These are phyloP conservation scores for Breynia disticha DNA, from an alignment of 441 rosid genomes.

Conservation along the genomic window DNA sequence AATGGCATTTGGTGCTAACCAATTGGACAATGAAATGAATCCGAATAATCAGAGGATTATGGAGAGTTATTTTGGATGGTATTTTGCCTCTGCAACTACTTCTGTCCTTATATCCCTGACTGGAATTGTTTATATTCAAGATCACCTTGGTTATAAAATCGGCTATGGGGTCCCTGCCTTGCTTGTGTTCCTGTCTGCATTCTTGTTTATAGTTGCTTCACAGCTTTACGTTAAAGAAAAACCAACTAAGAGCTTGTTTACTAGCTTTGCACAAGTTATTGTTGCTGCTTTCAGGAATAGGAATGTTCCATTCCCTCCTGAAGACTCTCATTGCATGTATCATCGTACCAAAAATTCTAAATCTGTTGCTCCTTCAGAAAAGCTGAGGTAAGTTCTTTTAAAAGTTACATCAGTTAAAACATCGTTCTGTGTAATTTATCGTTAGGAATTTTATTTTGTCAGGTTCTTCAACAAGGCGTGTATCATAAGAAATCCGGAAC, in stretches of 20 bases:
- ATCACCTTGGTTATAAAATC: conserved; percentile 63
- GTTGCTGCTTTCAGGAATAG: conserved; percentile 61
- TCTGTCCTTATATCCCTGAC: conserved; percentile 63
- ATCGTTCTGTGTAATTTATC: not conserved
- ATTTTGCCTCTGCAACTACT: conserved; percentile 62
- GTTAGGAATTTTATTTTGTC: not conserved
- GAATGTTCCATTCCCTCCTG: conserved; percentile 38
- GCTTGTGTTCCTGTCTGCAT: conserved; percentile 49
- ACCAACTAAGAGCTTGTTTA: conserved; percentile 48
- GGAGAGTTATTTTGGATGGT: conserved; percentile 87
- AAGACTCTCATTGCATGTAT: conserved; percentile 29
- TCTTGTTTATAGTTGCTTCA: conserved; percentile 58
- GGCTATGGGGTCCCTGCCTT: conserved; percentile 80
- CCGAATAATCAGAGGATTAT: conserved; percentile 58
- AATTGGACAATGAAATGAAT: conserved; percentile 51
- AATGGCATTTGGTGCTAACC: conserved; percentile 89
- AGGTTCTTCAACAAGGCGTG: conserved; percentile 91
- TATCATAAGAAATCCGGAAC: conserved; percentile 43
- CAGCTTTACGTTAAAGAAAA: conserved; percentile 53
- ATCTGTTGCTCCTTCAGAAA: conserved; percentile 36
- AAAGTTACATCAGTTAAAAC: no score
- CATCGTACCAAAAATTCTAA: conserved; percentile 37
- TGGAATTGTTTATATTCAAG: conserved; percentile 77
- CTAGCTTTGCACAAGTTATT: conserved; percentile 60
- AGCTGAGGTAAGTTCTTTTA: conserved; percentile 70